phyloP scores from a whole-genome alignment of 306 rosid species.

The Castanospermum australe region DNA sequence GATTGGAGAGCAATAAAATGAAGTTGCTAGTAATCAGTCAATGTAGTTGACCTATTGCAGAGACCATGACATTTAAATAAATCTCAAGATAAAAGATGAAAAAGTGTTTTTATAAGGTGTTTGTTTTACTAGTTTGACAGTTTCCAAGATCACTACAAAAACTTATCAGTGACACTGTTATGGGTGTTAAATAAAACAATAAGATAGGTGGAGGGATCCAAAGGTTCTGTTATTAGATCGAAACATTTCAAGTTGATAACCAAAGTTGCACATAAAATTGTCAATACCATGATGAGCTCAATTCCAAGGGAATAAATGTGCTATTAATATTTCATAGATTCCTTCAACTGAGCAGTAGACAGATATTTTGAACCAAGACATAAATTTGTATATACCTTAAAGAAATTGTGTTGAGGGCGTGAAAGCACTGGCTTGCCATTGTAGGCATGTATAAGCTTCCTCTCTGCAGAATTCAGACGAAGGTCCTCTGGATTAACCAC shows the following conservation, averaged over 20 bases:
- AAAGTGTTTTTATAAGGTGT: too few relatives aligned
- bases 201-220: background rate
- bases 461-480: slow-evolving; percentile 63
- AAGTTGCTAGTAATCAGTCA: background rate
- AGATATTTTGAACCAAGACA: background rate
- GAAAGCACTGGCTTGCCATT: slow-evolving; percentile 95
- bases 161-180: background rate
- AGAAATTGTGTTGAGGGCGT: slow-evolving; percentile 88
- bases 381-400: slow-evolving; percentile 43
- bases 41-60: too few relatives aligned
- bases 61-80: background rate
- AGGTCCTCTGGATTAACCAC: slow-evolving; percentile 86
- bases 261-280: background rate
- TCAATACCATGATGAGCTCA: background rate
- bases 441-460: slow-evolving; percentile 68
- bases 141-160: background rate
- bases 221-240: background rate
- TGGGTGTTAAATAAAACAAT: background rate
- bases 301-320: background rate
- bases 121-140: background rate
- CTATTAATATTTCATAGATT: background rate
- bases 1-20: background rate
- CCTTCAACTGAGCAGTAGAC: background rate
- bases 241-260: background rate
- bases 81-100: background rate